Evolutionary conservation across 768 basidiomycete genomes (phyloP).

Genomic region (Cytidiella melzeri): DNA sequence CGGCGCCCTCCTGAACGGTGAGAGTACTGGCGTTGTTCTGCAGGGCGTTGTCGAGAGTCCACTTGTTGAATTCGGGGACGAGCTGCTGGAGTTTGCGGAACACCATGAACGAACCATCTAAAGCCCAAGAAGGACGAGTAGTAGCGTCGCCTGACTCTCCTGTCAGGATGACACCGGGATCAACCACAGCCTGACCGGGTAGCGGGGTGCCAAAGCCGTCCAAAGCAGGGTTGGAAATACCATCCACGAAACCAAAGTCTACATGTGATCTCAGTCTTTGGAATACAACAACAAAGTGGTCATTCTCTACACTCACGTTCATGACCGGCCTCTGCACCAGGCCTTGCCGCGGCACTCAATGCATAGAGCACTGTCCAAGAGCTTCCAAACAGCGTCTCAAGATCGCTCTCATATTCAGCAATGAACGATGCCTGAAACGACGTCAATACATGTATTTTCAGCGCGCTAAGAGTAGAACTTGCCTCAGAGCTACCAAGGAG

Average conservation of each 20-base stretch:
- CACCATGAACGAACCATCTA: conserved; percentile 9
- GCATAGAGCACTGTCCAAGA: not conserved
- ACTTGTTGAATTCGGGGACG: conserved; percentile 12
- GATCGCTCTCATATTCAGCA: not conserved
- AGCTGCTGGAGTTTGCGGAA: conserved; percentile 12
- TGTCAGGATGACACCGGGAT: conserved; percentile 23
- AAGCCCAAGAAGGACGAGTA: conserved; percentile 4
- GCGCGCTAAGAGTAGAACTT: not conserved
- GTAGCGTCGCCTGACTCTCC: conserved; percentile 2
- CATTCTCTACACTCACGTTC: not conserved
- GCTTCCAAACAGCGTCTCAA: not conserved
- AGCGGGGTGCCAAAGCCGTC: conserved; percentile 20
- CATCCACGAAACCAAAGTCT: conserved; percentile 25
- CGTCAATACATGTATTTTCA: not conserved
- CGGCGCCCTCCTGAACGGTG: conserved; percentile 5
- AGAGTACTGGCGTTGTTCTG: not conserved
- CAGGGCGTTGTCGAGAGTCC: conserved; percentile 1
- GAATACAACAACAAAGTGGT: not conserved
- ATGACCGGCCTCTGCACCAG: conserved; percentile 1
- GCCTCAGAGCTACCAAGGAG: conserved; percentile 27
- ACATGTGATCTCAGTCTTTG: too few species aligned
- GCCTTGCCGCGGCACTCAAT: conserved; percentile 1
- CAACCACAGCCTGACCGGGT: conserved; percentile 21
- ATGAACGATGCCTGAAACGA: not conserved
- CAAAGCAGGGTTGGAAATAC: conserved; percentile 26